These are phyloP conservation scores for Barbarea vulgaris DNA, from an alignment of 345 rosid species.

Conservation along the genomic window DNA sequence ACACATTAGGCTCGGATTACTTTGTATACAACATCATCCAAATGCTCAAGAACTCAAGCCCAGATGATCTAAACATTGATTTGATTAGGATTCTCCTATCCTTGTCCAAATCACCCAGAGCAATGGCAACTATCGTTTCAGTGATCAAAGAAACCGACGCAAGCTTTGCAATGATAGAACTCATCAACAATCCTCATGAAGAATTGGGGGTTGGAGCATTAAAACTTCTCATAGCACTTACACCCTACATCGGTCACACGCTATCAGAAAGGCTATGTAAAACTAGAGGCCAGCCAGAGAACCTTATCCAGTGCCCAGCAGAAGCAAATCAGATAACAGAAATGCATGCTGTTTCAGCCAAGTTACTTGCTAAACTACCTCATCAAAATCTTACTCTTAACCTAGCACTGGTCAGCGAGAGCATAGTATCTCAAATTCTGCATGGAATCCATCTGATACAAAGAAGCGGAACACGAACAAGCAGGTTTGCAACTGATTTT, in stretches of 20 bases:
- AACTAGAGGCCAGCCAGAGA: constrained; percentile 76
- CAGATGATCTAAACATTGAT: constrained; percentile 67
- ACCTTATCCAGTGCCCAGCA: constrained; percentile 50
- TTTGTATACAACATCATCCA: constrained; percentile 60
- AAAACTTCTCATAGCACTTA: constrained; percentile 63
- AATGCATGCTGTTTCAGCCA: constrained; percentile 73
- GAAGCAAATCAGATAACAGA: constrained; percentile 60
- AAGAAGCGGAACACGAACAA: constrained; percentile 58
- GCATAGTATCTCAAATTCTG: constrained; percentile 58
- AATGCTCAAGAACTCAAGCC: constrained; percentile 72
- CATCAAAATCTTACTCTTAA: constrained; percentile 76
- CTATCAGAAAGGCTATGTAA: constrained; percentile 74
- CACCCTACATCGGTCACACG: constrained; percentile 69
- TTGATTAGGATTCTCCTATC: constrained; percentile 70
- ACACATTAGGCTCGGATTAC: constrained; percentile 70
- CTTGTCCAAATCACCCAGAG: constrained; percentile 62
- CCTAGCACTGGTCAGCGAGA: constrained; percentile 58
- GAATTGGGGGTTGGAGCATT: constrained; percentile 67
- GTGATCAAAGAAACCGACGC: constrained; percentile 70
- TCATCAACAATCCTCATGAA: constrained; percentile 74
- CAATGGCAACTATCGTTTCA: constrained; percentile 56
- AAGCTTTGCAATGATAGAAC: constrained; percentile 66
- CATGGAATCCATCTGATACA: constrained; percentile 57
- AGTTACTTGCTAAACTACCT: constrained; percentile 79
- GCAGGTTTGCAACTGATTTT: constrained; percentile 65